Percentiles rank a stretch among this genome's conserved stretches.
These are phyloP conservation scores for Solanum virginianum DNA, from an alignment of 257 asterid species.

Conservation along the genomic window DNA sequence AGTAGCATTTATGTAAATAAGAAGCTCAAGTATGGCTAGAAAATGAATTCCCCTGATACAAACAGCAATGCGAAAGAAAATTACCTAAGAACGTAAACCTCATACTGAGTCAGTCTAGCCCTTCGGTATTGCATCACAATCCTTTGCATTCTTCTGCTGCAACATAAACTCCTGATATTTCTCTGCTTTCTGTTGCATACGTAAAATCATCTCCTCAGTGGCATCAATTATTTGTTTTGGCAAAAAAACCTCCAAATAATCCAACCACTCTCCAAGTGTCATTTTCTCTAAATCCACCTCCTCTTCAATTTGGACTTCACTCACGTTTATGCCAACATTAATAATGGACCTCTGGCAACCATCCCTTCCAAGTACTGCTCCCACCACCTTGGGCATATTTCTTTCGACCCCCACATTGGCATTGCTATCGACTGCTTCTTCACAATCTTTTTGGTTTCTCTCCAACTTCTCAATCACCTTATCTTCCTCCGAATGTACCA, in stretches of 20 bases:
- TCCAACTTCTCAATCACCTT: conserved; percentile 16
- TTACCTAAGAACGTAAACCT: not conserved
- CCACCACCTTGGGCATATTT: not conserved
- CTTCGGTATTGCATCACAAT: not conserved
- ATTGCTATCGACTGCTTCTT: not conserved
- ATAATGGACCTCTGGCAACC: conserved; percentile 10
- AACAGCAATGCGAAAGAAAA: not conserved
- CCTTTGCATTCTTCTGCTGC: conserved; percentile 34
- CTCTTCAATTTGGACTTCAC: not conserved
- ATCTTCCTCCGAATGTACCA: not conserved
- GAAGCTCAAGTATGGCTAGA: not conserved
- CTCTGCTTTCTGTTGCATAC: conserved; percentile 46
- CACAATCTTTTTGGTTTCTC: conserved; percentile 10
- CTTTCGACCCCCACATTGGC: conserved; percentile 2
- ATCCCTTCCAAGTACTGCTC: not conserved
- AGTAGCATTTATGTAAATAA: not conserved
- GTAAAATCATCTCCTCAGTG: conserved; percentile 50
- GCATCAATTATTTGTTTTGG: conserved; percentile 51
- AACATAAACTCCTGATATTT: conserved; percentile 38
- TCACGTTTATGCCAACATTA: conserved; percentile 17
- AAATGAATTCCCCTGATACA: not conserved
- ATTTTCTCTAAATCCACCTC: conserved; percentile 40
- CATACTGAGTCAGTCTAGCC: not conserved
- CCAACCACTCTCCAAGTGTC: conserved; percentile 65
- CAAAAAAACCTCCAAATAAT: conserved; percentile 33